Conservation (phyloP, 2,329 filamentous ascomycete genomes). For the Microthyrium microscopicum region DNA sequence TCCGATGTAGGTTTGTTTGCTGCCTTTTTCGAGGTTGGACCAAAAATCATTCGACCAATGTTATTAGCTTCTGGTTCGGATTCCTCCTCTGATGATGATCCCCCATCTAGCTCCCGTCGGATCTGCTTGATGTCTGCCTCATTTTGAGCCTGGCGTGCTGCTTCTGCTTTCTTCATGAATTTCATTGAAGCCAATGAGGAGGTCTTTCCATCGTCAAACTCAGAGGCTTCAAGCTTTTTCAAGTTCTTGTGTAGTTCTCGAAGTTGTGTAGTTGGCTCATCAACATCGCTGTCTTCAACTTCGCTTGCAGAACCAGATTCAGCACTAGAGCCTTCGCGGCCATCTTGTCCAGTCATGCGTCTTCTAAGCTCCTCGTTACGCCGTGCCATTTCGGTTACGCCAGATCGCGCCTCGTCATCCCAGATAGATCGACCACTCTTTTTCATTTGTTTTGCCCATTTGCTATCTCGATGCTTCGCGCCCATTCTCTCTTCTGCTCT, state of each 20-base stretch:
- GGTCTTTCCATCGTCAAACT: conserved; percentile 16
- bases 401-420: conserved; percentile 72
- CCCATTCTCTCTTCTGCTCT: conserved; percentile 76
- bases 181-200: conserved; percentile 59
- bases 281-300: conserved; percentile 42
- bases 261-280: conserved; percentile 25
- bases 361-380: conserved; percentile 67
- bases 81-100: conserved; percentile 33
- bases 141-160: conserved; percentile 59
- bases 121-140: conserved; percentile 48
- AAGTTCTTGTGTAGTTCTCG: conserved; percentile 7
- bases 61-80: conserved; percentile 37
- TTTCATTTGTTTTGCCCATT: conserved; percentile 77
- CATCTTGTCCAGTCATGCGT: conserved; percentile 57
- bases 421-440: conserved; percentile 65
- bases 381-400: conserved; percentile 64
- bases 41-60: conserved; percentile 56
- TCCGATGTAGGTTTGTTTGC: conserved; percentile 12
- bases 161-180: conserved; percentile 88
- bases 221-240: conserved; percentile 26
- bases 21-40: conserved; percentile 31
- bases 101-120: conserved; percentile 49
- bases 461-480: conserved; percentile 70
- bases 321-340: conserved; percentile 23
- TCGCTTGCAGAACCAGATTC: conserved; percentile 33